Evolutionary conservation across 2,329 filamentous ascomycete genomes (phyloP).

Genomic region (Clarireedia paspali): DNA sequence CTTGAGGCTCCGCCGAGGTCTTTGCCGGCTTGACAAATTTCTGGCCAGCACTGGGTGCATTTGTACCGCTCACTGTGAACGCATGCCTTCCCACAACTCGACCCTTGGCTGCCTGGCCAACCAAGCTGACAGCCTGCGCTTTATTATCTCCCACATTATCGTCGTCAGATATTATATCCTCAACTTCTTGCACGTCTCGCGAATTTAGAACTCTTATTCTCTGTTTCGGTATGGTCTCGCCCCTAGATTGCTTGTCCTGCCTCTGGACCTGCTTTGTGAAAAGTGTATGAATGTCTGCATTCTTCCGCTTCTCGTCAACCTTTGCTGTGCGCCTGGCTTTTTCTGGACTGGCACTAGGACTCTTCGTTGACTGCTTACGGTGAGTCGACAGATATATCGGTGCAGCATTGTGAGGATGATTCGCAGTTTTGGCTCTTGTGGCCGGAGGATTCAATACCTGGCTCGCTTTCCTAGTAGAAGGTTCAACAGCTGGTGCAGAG

Average conservation of each 20-base stretch:
- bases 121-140: conserved; percentile 44
- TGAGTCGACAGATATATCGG: conserved; percentile 25
- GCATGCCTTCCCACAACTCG: conserved; percentile 36
- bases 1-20: conserved; percentile 15
- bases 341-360: conserved; percentile 38
- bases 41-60: conserved; percentile 36
- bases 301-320: conserved; percentile 43
- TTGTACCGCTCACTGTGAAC: conserved; percentile 20
- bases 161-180: conserved; percentile 47
- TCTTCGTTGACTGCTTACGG: conserved; percentile 25
- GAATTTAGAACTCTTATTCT: conserved; percentile 30
- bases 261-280: conserved; percentile 55
- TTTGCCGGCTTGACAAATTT: conserved; percentile 42
- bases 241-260: conserved; percentile 21
- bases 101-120: conserved; percentile 49
- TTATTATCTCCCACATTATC: conserved; percentile 45
- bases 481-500: conserved; percentile 7
- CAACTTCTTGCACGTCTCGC: conserved; percentile 44
- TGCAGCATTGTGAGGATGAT: conserved; percentile 24
- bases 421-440: conserved; percentile 22
- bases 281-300: conserved; percentile 48
- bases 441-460: conserved; percentile 19
- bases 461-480: conserved; percentile 6
- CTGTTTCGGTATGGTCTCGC: conserved; percentile 10
- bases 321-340: conserved; percentile 35